Evolutionary conservation across 2,329 filamentous ascomycete genomes (phyloP).

Genomic region (Sclerotinia borealis): DNA sequence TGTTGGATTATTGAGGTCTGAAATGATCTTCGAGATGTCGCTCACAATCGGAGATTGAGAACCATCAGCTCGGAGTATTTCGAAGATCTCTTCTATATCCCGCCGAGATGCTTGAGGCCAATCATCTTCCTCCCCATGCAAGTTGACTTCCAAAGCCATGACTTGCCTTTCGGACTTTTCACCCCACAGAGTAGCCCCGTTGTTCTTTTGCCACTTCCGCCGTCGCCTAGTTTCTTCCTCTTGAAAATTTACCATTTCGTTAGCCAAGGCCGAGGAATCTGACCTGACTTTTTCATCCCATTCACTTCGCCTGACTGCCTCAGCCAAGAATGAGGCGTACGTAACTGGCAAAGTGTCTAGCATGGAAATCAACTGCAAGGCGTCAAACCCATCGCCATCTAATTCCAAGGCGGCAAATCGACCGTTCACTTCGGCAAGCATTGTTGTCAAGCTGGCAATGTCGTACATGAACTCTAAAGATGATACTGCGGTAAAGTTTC

Average conservation of each 20-base stretch:
- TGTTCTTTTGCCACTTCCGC: conserved; percentile 82
- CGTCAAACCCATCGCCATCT: conserved; percentile 68
- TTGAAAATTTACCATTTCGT: conserved; percentile 87
- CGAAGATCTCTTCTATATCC: conserved; percentile 70
- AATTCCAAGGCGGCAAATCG: conserved; percentile 67
- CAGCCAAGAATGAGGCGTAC: conserved; percentile 82
- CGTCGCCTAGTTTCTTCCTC: conserved; percentile 88
- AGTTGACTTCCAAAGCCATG: conserved; percentile 75
- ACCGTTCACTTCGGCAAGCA: conserved; percentile 64
- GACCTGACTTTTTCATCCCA: conserved; percentile 88
- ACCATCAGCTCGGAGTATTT: conserved; percentile 57
- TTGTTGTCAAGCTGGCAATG: conserved; percentile 72
- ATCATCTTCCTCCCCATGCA: conserved; percentile 69
- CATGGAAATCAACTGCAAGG: conserved; percentile 73
- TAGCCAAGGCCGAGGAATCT: conserved; percentile 80
- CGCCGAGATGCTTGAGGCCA: conserved; percentile 75
- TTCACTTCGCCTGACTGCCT: conserved; percentile 78
- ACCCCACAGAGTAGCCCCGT: conserved; percentile 63
- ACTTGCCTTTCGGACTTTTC: conserved; percentile 63
- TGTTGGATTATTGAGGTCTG: conserved; percentile 74
- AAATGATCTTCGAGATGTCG: conserved; percentile 69
- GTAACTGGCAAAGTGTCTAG: conserved; percentile 81
- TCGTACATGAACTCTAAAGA: conserved; percentile 72
- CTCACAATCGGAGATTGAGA: conserved; percentile 60
- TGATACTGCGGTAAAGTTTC: conserved; percentile 60